A percentile compares a stretch with the other conserved stretches of the same genome.
Conservation (phyloP, 148 eudicot genomes). For the Vaccinium corymbosum region DNA sequence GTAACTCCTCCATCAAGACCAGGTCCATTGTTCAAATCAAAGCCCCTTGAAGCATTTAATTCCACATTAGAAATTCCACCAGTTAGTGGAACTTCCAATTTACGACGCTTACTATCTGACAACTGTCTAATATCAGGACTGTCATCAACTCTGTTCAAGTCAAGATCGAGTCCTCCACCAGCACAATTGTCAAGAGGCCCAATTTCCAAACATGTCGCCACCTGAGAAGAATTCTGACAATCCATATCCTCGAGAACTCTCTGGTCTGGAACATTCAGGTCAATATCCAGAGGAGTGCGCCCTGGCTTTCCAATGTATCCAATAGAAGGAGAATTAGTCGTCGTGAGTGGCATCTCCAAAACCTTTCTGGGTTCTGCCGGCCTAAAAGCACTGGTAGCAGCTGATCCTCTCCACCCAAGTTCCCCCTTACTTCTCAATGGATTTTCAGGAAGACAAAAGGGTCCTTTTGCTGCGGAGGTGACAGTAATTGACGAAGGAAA, state of each 20-base stretch:
- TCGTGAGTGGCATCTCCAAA: constrained; percentile 29
- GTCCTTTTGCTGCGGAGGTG: constrained; percentile 69
- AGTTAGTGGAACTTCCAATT: constrained; percentile 33
- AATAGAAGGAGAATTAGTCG: constrained; percentile 20
- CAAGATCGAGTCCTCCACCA: constrained; percentile 72
- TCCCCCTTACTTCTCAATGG: constrained; percentile 56
- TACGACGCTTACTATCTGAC: constrained; percentile 31
- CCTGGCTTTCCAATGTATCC: constrained; percentile 41
- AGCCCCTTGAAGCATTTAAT: constrained; percentile 48
- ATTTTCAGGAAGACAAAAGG: constrained; percentile 66
- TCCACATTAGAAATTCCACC: constrained; percentile 32
- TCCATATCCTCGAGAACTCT: constrained; percentile 48
- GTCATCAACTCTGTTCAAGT: constrained; percentile 74
- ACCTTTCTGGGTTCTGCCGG: constrained; percentile 84
- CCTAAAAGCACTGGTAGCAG: constrained; percentile 92
- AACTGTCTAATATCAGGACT: constrained; percentile 44
- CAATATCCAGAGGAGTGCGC: constrained; percentile 64
- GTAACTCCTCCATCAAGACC: constrained; percentile 44
- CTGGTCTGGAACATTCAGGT: constrained; percentile 83
- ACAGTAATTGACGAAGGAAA: constrained; percentile 31
- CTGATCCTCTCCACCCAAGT: constrained; percentile 89
- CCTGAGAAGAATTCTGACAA: constrained; percentile 31
- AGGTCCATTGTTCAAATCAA: constrained; percentile 91
- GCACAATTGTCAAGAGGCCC: constrained; percentile 18
- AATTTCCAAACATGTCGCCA: constrained; percentile 18